Conservation (phyloP, 2,329 filamentous ascomycete species). For the Fusarium subtropicale region DNA sequence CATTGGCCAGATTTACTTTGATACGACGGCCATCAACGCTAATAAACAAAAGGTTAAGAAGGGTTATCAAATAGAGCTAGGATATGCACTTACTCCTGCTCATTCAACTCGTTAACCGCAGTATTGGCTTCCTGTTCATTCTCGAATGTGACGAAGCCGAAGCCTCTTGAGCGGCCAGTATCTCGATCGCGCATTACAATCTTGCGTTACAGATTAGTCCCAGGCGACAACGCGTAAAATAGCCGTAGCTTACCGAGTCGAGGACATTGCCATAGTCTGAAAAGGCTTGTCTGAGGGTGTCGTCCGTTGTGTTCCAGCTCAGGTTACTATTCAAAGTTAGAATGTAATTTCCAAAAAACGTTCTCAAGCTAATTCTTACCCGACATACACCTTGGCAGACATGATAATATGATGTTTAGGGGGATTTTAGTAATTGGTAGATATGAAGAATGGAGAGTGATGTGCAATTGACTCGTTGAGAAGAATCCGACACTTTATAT, state of each 20-base stretch:
- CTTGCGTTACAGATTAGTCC: not conserved
- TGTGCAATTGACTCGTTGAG: fast-evolving
- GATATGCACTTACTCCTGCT: not conserved
- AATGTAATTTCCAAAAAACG: fast-evolving
- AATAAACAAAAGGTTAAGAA: not conserved
- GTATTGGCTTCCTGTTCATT: fast-evolving
- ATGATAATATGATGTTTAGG: not conserved
- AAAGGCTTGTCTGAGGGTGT: not conserved
- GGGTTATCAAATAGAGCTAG: fast-evolving
- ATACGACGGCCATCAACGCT: not conserved
- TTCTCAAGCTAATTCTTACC: not conserved
- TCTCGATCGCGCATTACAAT: slow-evolving; percentile 24
- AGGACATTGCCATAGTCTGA: not conserved
- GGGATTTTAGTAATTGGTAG: not conserved
- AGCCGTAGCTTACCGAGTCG: not conserved
- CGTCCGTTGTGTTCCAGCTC: not conserved
- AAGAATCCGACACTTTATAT: not conserved
- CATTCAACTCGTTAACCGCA: not conserved
- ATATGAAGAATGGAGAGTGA: too few species aligned
- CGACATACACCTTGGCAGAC: not conserved
- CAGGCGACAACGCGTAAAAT: fast-evolving
- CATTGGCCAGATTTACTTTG: not conserved
- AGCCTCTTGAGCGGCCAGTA: slow-evolving; percentile 22
- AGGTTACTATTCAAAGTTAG: not conserved
- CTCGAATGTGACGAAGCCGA: slow-evolving; percentile 18